Evolutionary conservation across 192 early-diverging fungal genomes (phyloP), one percentile per base, ranked within the genome.

Genomic region (Gigaspora rosea): DNA sequence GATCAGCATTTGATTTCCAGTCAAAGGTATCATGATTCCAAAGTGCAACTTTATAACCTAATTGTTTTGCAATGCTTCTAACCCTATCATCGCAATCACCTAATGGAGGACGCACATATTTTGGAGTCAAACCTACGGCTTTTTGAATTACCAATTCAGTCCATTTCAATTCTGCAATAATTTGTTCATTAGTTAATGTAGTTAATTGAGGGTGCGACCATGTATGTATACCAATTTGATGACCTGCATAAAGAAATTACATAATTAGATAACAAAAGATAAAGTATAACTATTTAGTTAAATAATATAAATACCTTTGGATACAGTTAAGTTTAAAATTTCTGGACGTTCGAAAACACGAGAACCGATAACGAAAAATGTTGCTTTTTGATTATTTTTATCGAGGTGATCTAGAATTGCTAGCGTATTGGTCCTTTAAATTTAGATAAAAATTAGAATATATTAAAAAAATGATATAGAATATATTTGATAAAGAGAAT

Each of bases 31-130:
- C 79, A 20, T 48, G 35, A 51, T 76, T 65, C 79, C 79, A 80
- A n/a, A 77, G 49, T 52, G 78, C 78, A 59, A 80, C 41, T 51
- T 67, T 76, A 58, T 81, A 88, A 51, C 87, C 91, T 76, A 94
- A 79, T 56, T 89, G 83, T 48, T 75, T 65, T 16, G 85, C 81
- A 68, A 94, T 88, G 57, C 80, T 82, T 57, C 92, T 85, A 48
- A 92, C 87, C 76, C 91, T 88, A 78, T 94, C 87, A 80, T 92
- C 89, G 48, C 90, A 82, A 73, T 93, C 92, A 33, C 92, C 92
- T 63, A 87, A 72, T 11, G 79, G 79, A 32, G 90, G 85, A 71
- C 90, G 82, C 77, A 86, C 85, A 68, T 83, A 88, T 59, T 80
- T 79, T 16, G 89, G 88, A 11, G 81, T 52, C 33, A 84, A 56